A percentile compares a stretch with the other conserved stretches of the same genome.
phyloP scores from a whole-genome alignment of 2,329 filamentous ascomycete species.

The Cladosporium sp. region DNA sequence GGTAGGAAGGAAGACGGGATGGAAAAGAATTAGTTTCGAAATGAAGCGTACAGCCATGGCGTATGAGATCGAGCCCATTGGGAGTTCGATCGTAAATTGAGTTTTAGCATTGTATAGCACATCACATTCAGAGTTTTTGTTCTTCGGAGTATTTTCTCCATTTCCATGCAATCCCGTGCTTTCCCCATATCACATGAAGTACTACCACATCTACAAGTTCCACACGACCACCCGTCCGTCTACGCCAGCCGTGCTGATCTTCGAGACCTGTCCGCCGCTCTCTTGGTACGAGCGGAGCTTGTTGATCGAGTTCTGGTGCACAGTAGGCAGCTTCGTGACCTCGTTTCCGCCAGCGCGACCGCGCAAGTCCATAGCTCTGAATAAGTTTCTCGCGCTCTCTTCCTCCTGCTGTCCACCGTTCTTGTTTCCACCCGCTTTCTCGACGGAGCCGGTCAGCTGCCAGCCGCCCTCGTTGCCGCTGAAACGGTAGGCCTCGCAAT shows the following conservation, averaged over 20 bases:
- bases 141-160: too few relatives aligned
- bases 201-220: slow-evolving; percentile 33
- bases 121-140: neutral
- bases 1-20: too few relatives aligned
- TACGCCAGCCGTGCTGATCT: slow-evolving; percentile 67
- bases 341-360: slow-evolving; percentile 73
- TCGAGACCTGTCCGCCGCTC: slow-evolving; percentile 53
- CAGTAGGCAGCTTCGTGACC: slow-evolving; percentile 89
- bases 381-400: slow-evolving; percentile 96
- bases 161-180: too few relatives aligned
- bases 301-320: slow-evolving; percentile 94
- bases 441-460: slow-evolving; percentile 77
- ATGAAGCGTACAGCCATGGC: too few relatives aligned
- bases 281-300: slow-evolving; percentile 74
- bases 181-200: too few relatives aligned
- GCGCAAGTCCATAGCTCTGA: slow-evolving; percentile 97
- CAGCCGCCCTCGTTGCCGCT: slow-evolving; percentile 74
- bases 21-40: too few relatives aligned
- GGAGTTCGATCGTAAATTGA: too few relatives aligned
- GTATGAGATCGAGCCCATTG: too few relatives aligned
- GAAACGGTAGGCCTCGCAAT: slow-evolving; percentile 85
- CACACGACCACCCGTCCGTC: slow-evolving; percentile 47
- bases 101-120: neutral
- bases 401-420: slow-evolving; percentile 58
- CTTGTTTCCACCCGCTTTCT: slow-evolving; percentile 47